Percentiles rank a stretch among this genome's conserved stretches.
Conservation (phyloP, 331 rosid species). For the Phaseolus coccineus region DNA sequence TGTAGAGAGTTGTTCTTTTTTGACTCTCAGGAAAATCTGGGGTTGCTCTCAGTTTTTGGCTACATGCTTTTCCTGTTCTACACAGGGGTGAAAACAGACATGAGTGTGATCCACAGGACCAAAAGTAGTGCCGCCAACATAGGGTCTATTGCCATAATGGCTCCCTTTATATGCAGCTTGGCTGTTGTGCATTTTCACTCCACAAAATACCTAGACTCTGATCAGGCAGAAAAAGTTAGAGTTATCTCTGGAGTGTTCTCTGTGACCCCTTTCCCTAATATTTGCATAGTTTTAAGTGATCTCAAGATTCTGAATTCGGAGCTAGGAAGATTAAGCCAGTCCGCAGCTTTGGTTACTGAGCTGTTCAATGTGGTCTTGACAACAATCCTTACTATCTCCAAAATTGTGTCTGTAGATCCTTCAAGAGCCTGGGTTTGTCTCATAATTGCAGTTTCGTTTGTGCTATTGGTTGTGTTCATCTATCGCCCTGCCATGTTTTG, state of each 20-base stretch:
- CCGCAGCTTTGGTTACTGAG: conserved; percentile 51
- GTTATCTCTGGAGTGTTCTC: conserved; percentile 22
- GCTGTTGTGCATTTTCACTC: neutral
- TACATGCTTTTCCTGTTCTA: conserved; percentile 54
- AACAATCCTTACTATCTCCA: neutral
- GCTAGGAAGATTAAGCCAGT: conserved; percentile 52
- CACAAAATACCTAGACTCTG: neutral
- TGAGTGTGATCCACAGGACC: conserved; percentile 44
- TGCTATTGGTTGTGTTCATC: conserved; percentile 12
- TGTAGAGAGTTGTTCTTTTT: neutral
- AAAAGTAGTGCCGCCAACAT: conserved; percentile 39
- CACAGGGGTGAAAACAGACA: conserved; percentile 54
- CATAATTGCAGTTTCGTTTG: neutral
- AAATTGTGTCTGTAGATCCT: accelerated
- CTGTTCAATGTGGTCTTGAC: conserved; percentile 25
- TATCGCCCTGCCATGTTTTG: conserved; percentile 51
- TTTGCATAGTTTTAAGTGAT: conserved; percentile 48
- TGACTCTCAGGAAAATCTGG: conserved; percentile 42
- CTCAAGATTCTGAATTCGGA: conserved; percentile 57
- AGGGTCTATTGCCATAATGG: conserved; percentile 36
- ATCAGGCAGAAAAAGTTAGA: neutral
- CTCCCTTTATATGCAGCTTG: conserved; percentile 42
- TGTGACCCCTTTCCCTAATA: conserved; percentile 45
- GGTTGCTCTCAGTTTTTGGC: conserved; percentile 48
- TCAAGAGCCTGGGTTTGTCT: neutral